phyloP scores from a whole-genome alignment of 139 green algal species.

The Picochlorum sp. region DNA sequence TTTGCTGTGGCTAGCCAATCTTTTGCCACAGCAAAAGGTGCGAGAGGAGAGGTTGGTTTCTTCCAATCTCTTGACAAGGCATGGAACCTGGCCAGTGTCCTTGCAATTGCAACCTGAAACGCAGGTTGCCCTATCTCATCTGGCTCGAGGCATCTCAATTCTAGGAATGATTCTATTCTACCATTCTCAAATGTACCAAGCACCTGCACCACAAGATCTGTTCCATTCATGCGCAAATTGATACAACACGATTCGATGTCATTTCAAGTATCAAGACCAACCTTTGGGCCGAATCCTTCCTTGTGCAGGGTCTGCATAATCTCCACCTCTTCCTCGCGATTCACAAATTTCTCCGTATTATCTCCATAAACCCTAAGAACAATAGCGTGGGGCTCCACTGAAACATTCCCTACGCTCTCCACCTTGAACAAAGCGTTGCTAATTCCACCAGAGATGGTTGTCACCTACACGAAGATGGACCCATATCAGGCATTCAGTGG shows the following conservation, averaged over 20 bases:
- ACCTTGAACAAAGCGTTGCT: slow-evolving; percentile 75
- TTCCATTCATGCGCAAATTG: background rate
- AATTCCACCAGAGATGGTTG: slow-evolving; percentile 70
- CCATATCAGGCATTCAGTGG: too few relatives aligned
- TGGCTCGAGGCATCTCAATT: slow-evolving; percentile 39
- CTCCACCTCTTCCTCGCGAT: slow-evolving; percentile 51
- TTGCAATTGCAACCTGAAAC: slow-evolving; percentile 47
- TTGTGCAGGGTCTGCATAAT: slow-evolving; percentile 43
- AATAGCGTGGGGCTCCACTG: slow-evolving; percentile 27
- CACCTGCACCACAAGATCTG: too few relatives aligned
- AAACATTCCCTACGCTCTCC: background rate
- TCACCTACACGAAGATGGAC: too few relatives aligned
- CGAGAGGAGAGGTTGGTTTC: background rate
- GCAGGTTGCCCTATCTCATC: slow-evolving; percentile 42
- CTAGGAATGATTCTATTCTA: slow-evolving; percentile 67
- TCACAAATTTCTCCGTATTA: slow-evolving; percentile 78
- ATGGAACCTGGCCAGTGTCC: slow-evolving; percentile 44
- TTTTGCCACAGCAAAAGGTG: slow-evolving; percentile 10
- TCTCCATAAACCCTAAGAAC: slow-evolving; percentile 80
- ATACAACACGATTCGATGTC: slow-evolving; percentile 25
- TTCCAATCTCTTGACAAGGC: background rate
- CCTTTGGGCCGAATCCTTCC: slow-evolving; percentile 67
- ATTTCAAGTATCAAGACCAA: too few relatives aligned
- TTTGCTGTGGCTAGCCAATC: slow-evolving; percentile 50
- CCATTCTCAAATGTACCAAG: slow-evolving; percentile 71